A percentile compares a stretch with the other conserved stretches of the same genome.
These are phyloP conservation scores for Chrysoporthe cubensis DNA, from an alignment of 2,329 filamentous ascomycete genomes.

Conservation along the genomic window DNA sequence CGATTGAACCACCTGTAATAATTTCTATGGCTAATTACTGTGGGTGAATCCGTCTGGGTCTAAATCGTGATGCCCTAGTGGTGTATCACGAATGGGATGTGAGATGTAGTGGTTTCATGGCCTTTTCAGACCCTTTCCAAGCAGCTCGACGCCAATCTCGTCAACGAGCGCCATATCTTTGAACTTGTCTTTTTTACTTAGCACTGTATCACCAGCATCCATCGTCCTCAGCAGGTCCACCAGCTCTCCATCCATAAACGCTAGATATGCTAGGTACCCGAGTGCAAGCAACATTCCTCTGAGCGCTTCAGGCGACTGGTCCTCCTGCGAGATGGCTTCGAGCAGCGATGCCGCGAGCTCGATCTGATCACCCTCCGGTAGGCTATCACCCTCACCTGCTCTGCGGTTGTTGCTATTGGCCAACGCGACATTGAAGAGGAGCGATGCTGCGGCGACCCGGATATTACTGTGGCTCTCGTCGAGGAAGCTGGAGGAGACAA, in stretches of 20 bases:
- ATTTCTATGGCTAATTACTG: too few species aligned
- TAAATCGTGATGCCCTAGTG: too few species aligned
- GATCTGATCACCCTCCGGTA: conserved; percentile 74
- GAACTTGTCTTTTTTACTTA: conserved; percentile 60
- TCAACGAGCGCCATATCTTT: conserved; percentile 60
- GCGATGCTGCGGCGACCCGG: conserved; percentile 78
- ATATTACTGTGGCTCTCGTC: conserved; percentile 75
- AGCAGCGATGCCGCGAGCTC: conserved; percentile 81
- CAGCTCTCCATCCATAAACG: conserved; percentile 73
- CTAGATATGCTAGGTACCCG: conserved; percentile 75
- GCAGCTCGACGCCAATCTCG: conserved; percentile 56
- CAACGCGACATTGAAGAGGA: conserved; percentile 81
- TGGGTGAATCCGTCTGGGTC: too few species aligned
- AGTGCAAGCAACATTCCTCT: conserved; percentile 77
- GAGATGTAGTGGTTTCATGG: conserved; percentile 24
- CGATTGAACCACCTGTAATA: too few species aligned
- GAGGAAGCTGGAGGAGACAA: conserved; percentile 78
- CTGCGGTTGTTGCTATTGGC: conserved; percentile 69
- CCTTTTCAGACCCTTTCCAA: conserved; percentile 54
- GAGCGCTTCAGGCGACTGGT: conserved; percentile 69
- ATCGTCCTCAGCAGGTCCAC: conserved; percentile 77
- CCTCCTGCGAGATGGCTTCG: conserved; percentile 68
- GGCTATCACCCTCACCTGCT: conserved; percentile 56
- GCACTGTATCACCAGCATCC: conserved; percentile 70
- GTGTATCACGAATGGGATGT: neutral